These are phyloP conservation scores for Candida dendrica DNA, from an alignment of 805 yeast species.

Conservation along the genomic window DNA sequence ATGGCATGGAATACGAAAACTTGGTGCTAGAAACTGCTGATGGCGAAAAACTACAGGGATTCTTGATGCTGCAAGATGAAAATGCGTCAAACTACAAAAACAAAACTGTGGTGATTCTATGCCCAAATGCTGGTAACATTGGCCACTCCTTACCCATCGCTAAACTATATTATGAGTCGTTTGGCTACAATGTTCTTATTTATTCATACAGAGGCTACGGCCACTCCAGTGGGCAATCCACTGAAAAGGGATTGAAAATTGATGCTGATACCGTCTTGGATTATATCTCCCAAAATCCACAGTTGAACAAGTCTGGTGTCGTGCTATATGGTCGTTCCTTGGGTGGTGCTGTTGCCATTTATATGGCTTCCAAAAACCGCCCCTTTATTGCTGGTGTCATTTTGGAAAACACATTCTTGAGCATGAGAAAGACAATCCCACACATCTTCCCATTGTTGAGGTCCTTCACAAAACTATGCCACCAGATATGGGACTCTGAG, in stretches of 20 bases:
- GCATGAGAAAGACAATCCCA: constrained; percentile 64
- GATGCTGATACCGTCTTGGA: constrained; percentile 74
- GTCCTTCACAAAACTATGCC: constrained; percentile 53
- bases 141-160: constrained; percentile 86
- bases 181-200: constrained; percentile 71
- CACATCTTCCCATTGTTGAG: constrained; percentile 65
- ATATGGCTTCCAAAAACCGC: constrained; percentile 59
- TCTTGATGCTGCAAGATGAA: constrained; percentile 45
- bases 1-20: constrained; percentile 59
- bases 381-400: constrained; percentile 53
- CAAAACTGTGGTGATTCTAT: constrained; percentile 69
- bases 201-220: constrained; percentile 94
- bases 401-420: constrained; percentile 81
- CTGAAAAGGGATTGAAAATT: constrained; percentile 69
- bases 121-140: constrained; percentile 95
- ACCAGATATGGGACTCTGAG: constrained; percentile 82
- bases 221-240: constrained; percentile 63
- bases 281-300: constrained; percentile 46
- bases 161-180: constrained; percentile 49
- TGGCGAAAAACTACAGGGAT: constrained; percentile 62
- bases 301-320: constrained; percentile 44
- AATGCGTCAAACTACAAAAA: constrained; percentile 32
- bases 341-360: constrained; percentile 92
- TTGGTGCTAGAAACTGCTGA: constrained; percentile 59
- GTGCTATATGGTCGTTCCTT: constrained; percentile 81